Conservation (phyloP, 768 basidiomycete genomes). For the Coprinopsis cinerea region DNA sequence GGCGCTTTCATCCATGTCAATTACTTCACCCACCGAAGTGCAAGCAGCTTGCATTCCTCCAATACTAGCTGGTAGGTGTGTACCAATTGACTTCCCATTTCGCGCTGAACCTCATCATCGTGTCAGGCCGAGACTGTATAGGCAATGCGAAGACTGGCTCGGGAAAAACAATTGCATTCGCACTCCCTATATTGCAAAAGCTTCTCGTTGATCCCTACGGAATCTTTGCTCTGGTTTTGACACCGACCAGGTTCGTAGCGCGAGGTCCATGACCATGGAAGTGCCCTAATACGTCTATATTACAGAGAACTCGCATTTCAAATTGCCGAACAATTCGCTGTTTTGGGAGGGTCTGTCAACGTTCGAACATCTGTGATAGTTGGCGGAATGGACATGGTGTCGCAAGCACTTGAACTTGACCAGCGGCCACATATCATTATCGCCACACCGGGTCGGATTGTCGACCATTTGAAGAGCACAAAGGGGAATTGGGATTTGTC, state of each 20-base stretch:
- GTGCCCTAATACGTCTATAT: not conserved
- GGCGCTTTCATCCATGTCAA: slow-evolving; percentile 78
- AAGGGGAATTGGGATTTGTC: slow-evolving; percentile 81
- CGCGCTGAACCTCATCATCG: not conserved
- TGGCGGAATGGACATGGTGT: slow-evolving; percentile 98
- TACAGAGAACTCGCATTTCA: slow-evolving; percentile 93
- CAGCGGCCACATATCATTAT: slow-evolving; percentile 89
- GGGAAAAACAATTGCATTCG: slow-evolving; percentile 97
- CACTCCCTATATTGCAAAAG: slow-evolving; percentile 87
- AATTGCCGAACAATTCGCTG: slow-evolving; percentile 92
- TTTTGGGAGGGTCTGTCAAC: slow-evolving; percentile 78
- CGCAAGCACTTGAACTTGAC: slow-evolving; percentile 82
- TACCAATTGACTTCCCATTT: no score
- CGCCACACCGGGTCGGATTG: slow-evolving; percentile 92
- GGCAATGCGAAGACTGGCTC: slow-evolving; percentile 98
- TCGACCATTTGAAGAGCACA: slow-evolving; percentile 80
- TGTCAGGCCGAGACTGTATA: slow-evolving; percentile 85
- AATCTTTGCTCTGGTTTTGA: slow-evolving; percentile 87
- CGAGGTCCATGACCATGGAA: not conserved
- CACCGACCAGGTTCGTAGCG: slow-evolving; percentile 75
- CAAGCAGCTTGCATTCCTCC: slow-evolving; percentile 89
- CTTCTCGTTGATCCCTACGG: slow-evolving; percentile 89
- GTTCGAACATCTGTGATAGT: slow-evolving; percentile 85
- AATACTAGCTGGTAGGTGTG: slow-evolving; percentile 62
- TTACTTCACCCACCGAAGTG: slow-evolving; percentile 77